Percentiles rank a stretch among this genome's conserved stretches.
These are phyloP conservation scores for Aureobasidium uvarum DNA, from an alignment of 2,329 filamentous ascomycete genomes.

Conservation along the genomic window DNA sequence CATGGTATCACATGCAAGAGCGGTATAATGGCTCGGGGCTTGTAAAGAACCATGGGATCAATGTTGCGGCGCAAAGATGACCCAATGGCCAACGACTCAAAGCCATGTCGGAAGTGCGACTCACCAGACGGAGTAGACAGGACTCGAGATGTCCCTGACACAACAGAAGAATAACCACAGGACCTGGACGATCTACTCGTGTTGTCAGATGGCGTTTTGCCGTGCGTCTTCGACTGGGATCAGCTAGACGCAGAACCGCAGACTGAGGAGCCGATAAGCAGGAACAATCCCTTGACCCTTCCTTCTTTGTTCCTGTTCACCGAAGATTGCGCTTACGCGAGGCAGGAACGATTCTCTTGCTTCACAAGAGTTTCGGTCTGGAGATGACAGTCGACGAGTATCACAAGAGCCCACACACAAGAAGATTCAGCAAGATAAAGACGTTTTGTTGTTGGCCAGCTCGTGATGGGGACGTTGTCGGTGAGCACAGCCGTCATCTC, in stretches of 20 bases:
- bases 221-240: slow-evolving; percentile 18
- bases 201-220: slow-evolving; percentile 15
- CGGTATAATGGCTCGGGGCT: slow-evolving; percentile 6
- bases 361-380: neutral
- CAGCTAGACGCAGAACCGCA: slow-evolving; percentile 19
- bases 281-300: slow-evolving; percentile 9
- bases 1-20: neutral
- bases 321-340: slow-evolving; percentile 17
- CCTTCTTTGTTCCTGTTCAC: slow-evolving; percentile 17
- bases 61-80: slow-evolving; percentile 5
- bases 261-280: slow-evolving; percentile 26
- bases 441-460: slow-evolving; percentile 16
- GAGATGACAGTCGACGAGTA: neutral
- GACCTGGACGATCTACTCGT: neutral
- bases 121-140: slow-evolving; percentile 10
- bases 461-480: slow-evolving; percentile 23
- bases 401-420: neutral
- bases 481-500: slow-evolving; percentile 22
- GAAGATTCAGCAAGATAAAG: slow-evolving; percentile 3
- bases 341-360: neutral
- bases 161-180: slow-evolving; percentile 19
- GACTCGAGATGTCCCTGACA: slow-evolving; percentile 7
- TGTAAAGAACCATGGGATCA: neutral
- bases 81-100: neutral
- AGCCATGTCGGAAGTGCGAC: slow-evolving; percentile 10